These are phyloP conservation scores for Suillus decipiens DNA, from an alignment of 768 basidiomycete genomes.

Conservation along the genomic window DNA sequence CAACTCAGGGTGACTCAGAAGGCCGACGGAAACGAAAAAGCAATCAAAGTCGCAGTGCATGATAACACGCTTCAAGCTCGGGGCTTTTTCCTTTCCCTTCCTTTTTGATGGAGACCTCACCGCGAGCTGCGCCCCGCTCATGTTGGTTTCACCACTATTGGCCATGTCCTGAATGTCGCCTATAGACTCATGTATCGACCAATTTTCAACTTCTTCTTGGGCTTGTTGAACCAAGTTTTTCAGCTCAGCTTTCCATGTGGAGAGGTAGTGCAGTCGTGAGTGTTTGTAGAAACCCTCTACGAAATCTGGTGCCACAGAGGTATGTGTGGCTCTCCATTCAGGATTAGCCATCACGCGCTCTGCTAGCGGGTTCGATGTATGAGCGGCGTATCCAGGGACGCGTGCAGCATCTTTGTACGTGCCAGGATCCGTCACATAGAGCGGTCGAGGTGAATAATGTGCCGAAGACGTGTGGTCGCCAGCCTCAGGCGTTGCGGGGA, in stretches of 20 bases:
- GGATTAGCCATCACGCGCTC: conserved; percentile 80
- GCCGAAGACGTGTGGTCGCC: conserved; percentile 1
- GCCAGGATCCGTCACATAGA: conserved; percentile 45
- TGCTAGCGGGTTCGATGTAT: conserved; percentile 70
- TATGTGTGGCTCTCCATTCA: conserved; percentile 86
- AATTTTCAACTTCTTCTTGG: conserved; percentile 65
- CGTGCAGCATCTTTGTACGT: conserved; percentile 44
- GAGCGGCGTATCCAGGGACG: conserved; percentile 66
- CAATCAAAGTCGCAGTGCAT: conserved; percentile 97
- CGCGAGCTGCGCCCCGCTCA: conserved; percentile 52
- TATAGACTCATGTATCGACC: conserved; percentile 16
- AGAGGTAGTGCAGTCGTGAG: conserved; percentile 89
- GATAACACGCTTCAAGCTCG: conserved; percentile 60
- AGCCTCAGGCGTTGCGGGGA: neutral
- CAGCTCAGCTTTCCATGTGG: conserved; percentile 91
- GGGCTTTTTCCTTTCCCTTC: conserved; percentile 55
- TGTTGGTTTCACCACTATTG: conserved; percentile 41
- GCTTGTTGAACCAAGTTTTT: conserved; percentile 78
- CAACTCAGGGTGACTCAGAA: conserved; percentile 76
- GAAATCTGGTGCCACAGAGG: conserved; percentile 83
- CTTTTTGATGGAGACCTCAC: conserved; percentile 48
- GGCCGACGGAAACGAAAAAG: conserved; percentile 94
- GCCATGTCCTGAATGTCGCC: neutral
- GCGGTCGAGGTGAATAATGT: conserved; percentile 22
- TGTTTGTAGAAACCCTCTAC: conserved; percentile 84